Percentiles rank a stretch among this genome's conserved stretches.
These are phyloP conservation scores for Chaetothyriales sp. DNA, from an alignment of 2,329 filamentous ascomycete genomes.

Conservation along the genomic window DNA sequence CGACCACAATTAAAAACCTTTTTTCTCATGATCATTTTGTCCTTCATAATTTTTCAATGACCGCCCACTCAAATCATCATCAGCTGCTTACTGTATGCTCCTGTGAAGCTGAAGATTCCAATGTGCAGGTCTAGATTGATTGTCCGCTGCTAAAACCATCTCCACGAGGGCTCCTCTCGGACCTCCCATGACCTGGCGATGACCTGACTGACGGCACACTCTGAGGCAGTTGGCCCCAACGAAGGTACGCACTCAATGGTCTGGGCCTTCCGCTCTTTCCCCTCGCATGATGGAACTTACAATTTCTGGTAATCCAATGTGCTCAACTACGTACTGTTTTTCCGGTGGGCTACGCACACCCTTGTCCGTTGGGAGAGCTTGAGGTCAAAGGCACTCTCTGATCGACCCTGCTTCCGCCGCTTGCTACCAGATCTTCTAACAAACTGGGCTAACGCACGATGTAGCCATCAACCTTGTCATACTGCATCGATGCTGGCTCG, in stretches of 20 bases:
- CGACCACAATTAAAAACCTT: neutral
- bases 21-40: neutral
- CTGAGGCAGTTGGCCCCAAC: neutral
- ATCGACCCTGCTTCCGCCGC: neutral
- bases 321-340: constrained; percentile 5
- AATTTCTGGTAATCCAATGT: constrained; percentile 9
- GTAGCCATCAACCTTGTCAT: constrained; percentile 23
- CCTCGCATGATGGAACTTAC: constrained; percentile 13
- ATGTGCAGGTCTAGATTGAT: constrained; percentile 54
- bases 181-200: constrained; percentile 51
- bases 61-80: constrained; percentile 63
- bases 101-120: constrained; percentile 54
- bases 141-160: constrained; percentile 67
- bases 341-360: neutral
- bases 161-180: constrained; percentile 49
- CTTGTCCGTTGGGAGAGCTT: constrained; percentile 35
- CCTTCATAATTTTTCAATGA: constrained; percentile 36
- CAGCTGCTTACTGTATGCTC: constrained; percentile 35
- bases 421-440: neutral
- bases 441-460: neutral
- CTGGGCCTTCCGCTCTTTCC: constrained; percentile 7
- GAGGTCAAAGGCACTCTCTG: constrained; percentile 37
- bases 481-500: constrained; percentile 65
- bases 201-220: constrained; percentile 51
- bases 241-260: neutral